These are phyloP conservation scores for Arthrobotrys conoides DNA, from an alignment of 2,329 filamentous ascomycete species.

Conservation along the genomic window DNA sequence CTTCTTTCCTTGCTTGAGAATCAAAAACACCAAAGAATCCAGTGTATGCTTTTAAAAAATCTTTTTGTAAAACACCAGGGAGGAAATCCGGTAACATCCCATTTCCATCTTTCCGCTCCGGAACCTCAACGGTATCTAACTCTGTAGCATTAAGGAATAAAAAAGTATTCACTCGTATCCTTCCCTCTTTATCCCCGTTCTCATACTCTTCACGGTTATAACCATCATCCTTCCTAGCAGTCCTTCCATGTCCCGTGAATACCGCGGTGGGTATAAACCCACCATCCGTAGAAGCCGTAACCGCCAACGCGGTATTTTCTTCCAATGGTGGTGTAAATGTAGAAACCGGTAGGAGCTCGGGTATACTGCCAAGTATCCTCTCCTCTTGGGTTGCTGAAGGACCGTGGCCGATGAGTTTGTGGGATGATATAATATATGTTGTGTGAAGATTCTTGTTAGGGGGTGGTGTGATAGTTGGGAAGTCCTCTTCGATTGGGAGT, in stretches of 20 bases:
- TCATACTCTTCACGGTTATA: slow-evolving; percentile 37
- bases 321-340: slow-evolving; percentile 50
- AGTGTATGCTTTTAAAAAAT: slow-evolving; percentile 53
- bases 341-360: slow-evolving; percentile 51
- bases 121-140: slow-evolving; percentile 33
- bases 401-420: slow-evolving; percentile 50
- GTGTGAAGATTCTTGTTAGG: slow-evolving; percentile 28
- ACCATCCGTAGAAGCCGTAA: slow-evolving; percentile 6
- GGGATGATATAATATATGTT: slow-evolving; percentile 57
- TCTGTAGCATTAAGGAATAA: slow-evolving; percentile 49
- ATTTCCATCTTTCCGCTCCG: not conserved
- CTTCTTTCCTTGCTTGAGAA: slow-evolving; percentile 3
- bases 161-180: slow-evolving; percentile 37
- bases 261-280: slow-evolving; percentile 34
- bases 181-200: not conserved
- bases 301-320: slow-evolving; percentile 41
- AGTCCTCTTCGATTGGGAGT: slow-evolving; percentile 42
- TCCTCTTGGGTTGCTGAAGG: slow-evolving; percentile 58
- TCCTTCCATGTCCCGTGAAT: slow-evolving; percentile 53
- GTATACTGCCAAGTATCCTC: slow-evolving; percentile 38
- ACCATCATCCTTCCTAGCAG: slow-evolving; percentile 28
- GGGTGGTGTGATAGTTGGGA: slow-evolving; percentile 23
- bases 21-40: slow-evolving; percentile 43
- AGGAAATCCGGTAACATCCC: slow-evolving; percentile 41
- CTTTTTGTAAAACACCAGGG: slow-evolving; percentile 40